Percentiles rank a stretch among this genome's conserved stretches.
Evolutionary conservation across 1,139 yeast species (phyloP).

Genomic region (Pichia sp.): DNA sequence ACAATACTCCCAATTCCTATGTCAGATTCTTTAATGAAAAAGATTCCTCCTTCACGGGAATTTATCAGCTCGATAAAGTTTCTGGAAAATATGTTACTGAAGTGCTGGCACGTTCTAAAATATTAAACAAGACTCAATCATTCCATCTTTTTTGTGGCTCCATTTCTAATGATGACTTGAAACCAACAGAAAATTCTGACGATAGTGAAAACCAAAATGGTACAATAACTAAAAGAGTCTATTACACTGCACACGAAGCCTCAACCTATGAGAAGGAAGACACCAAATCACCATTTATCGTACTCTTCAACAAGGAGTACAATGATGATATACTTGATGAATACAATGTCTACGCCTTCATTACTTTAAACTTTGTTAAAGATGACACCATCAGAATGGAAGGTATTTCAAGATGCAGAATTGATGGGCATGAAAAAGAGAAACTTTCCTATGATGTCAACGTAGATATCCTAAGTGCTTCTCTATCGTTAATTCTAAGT

Average conservation of each 20-base stretch:
- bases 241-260: conserved; percentile 77
- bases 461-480: conserved; percentile 15
- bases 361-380: conserved; percentile 40
- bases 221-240: conserved; percentile 37
- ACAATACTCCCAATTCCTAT: conserved; percentile 24
- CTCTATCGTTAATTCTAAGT: conserved; percentile 18
- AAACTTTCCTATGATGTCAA: conserved; percentile 11
- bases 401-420: conserved; percentile 18
- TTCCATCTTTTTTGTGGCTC: conserved; percentile 62
- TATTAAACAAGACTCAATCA: conserved; percentile 74
- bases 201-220: conserved; percentile 26
- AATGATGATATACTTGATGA: conserved; percentile 34
- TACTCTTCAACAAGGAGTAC: conserved; percentile 56
- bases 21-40: conserved; percentile 29
- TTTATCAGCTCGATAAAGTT: conserved; percentile 24
- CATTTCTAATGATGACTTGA: conserved; percentile 15
- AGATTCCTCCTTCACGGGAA: conserved; percentile 19
- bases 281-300: conserved; percentile 55
- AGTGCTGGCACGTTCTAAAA: conserved; percentile 69
- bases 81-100: conserved; percentile 48
- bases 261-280: conserved; percentile 56
- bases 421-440: conserved; percentile 6
- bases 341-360: conserved; percentile 42
- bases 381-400: conserved; percentile 24
- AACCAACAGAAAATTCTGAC: conserved; percentile 12